Evolutionary conservation across 805 yeast genomes (phyloP).

Genomic region (Sugiyamaella floridensis): DNA sequence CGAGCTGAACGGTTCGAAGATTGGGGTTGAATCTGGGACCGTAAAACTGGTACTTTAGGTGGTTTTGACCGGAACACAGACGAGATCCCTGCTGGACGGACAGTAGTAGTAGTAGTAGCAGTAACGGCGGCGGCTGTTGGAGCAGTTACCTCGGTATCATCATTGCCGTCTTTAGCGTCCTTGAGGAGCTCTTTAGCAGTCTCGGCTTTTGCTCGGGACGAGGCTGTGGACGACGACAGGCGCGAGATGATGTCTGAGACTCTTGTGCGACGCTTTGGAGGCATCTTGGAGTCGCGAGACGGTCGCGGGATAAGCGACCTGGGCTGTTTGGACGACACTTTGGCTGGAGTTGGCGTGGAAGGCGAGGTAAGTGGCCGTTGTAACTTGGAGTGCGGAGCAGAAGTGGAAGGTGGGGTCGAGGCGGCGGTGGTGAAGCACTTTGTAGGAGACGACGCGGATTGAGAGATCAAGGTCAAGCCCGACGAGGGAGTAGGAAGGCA

Average conservation of each 20-base stretch:
- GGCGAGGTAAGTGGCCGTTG: background rate
- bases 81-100: background rate
- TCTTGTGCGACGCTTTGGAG: slow-evolving; percentile 15
- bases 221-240: slow-evolving; percentile 26
- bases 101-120: background rate
- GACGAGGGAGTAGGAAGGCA: background rate
- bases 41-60: background rate
- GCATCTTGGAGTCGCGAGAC: background rate
- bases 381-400: background rate
- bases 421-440: background rate
- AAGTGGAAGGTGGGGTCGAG: background rate
- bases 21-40: background rate
- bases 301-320: background rate
- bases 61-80: slow-evolving; percentile 2
- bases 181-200: background rate
- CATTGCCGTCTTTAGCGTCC: background rate
- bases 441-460: background rate
- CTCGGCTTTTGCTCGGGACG: slow-evolving; percentile 23
- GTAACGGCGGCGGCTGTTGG: background rate
- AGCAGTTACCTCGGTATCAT: background rate
- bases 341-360: background rate
- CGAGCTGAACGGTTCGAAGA: background rate
- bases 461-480: background rate
- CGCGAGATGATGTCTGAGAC: slow-evolving; percentile 31
- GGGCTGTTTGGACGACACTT: background rate